Evolutionary conservation across 805 yeast genomes (phyloP), one percentile per base, ranked within the genome.

Genomic region (Pichia thaimueangensis): DNA sequence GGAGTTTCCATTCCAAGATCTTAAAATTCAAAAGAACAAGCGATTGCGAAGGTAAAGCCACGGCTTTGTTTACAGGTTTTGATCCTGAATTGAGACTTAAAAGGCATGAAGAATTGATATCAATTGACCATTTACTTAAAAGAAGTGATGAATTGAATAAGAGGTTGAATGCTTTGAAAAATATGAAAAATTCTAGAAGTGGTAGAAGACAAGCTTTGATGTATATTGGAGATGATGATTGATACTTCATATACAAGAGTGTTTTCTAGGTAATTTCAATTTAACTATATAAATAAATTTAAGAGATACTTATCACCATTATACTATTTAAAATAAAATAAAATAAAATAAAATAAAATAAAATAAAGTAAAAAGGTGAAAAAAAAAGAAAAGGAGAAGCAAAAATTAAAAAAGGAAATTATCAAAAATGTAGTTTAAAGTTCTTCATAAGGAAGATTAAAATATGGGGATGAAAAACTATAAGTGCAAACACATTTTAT

Each of bases 1-100:
- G 96, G 96, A 85, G 85, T 60, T 89, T 86, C 68, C 97, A 89
- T 62, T 76, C 82, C 48, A 74, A 77, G 53, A 74, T 89, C 44
- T 69, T 89, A 50, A 88, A 87, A 60, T 86, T 89, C 57, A 51
- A 43, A 29, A 37, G 48, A 37, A 32, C 35, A 7, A 37, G 12
- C 7, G 63, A 52, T 25, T 36, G 34, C n/a, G 46, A 39, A 36
- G 46, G 39, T 12, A 39, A 48, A 6, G 54, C 58, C 5, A 43
- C 45, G 3, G 53, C 56, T 0, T 9, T 51, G 45, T 76, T 74
- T 48, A 71, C 76, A 6, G 71, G 72, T 49, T 74, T 89, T 42
- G 79, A 88, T 60, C 89, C 96, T 5, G 72, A 73, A 24, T 71
- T 76, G 59, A 73, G 96, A 53, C 71, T 89, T 47, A 64, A 72